Evolutionary conservation across 176 grass and related monocot species (phyloP), one percentile per base, ranked within the genome.

Genomic region (Oryza meridionalis): DNA sequence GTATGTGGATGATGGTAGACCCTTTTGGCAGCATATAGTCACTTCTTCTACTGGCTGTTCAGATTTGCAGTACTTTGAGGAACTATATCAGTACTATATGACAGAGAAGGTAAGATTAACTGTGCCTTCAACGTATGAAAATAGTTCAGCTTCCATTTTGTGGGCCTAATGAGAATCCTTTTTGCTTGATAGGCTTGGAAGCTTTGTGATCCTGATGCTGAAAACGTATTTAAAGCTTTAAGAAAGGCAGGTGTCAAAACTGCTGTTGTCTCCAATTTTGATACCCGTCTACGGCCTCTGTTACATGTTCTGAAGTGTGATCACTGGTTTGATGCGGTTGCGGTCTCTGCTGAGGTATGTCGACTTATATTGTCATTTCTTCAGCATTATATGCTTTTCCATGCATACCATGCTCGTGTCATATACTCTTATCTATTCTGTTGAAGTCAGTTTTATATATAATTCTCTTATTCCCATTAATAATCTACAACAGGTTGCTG

Each of bases 271-370:
- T 97, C 94, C 47, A 97, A 97, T 44, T 97, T 97, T 75, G 91
- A 97, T 59, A 97, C 94, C 47, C 86, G 91, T 19, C 66, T 97
- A 80, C 80, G 91, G 55, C 91, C 94, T 46, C 73, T 97, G 85
- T 77, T 97, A 69, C 88, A 91, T 67, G 75, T 24, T 33, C 76
- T 93, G 46, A 97, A 96, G 45, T 96, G 91, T 70, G 84, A 96
- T 68, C 84, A 93, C 81, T 96, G 94, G 94, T 96, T 96, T 76
- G 94, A 96, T 46, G 91, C 91, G 75, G 80, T 96, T 87, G 94
- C 91, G 33, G 88, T 96, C 29, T 96, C 94, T 79, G 91, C 94
- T 59, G 91, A 93, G 91, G 94, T 93, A 67, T 35, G 76, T 72
- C 12, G 2, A 61, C 29, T 31, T 31, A 31, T 31, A 31, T 31